These are phyloP conservation scores for Ceratocystis harringtonii DNA, from an alignment of 2,329 filamentous ascomycete species.

Conservation along the genomic window DNA sequence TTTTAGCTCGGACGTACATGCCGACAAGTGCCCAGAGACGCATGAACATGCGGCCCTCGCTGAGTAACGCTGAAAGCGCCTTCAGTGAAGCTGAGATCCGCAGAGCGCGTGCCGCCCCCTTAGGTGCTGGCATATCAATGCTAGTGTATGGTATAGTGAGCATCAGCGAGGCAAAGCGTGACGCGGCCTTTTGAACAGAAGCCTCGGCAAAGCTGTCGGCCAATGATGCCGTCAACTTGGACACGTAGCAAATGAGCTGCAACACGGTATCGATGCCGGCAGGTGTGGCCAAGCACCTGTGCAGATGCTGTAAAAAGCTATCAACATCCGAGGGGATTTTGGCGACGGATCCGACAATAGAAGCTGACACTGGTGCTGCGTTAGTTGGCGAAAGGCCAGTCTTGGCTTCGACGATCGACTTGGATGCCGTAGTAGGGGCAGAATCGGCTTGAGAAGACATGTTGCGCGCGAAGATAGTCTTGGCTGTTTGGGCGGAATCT, in stretches of 20 bases:
- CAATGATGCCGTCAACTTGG: conserved; percentile 38
- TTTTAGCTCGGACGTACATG: conserved; percentile 52
- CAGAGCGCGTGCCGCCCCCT: conserved; percentile 14
- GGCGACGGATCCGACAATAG: conserved; percentile 20
- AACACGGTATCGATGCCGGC: conserved; percentile 55
- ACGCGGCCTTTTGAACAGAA: conserved; percentile 39
- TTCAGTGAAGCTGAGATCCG: conserved; percentile 31
- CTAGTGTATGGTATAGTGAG: conserved; percentile 36
- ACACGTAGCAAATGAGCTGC: conserved; percentile 52
- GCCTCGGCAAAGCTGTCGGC: conserved; percentile 41
- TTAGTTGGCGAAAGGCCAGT: conserved; percentile 4
- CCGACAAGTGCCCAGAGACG: conserved; percentile 65
- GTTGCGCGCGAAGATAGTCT: not conserved
- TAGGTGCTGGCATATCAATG: conserved; percentile 26
- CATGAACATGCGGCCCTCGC: conserved; percentile 56
- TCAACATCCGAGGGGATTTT: conserved; percentile 30
- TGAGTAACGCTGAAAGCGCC: conserved; percentile 49
- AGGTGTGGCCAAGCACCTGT: conserved; percentile 52
- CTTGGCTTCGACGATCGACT: conserved; percentile 6
- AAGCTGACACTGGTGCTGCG: conserved; percentile 18
- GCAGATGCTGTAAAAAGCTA: conserved; percentile 39
- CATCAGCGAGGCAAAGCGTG: conserved; percentile 37
- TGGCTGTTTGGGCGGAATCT: not conserved
- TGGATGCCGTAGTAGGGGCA: not conserved
- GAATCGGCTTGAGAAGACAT: not conserved